Percentiles rank a stretch among this genome's conserved stretches.
Conservation (phyloP, 139 green algal species). For the Closterium sp. region DNA sequence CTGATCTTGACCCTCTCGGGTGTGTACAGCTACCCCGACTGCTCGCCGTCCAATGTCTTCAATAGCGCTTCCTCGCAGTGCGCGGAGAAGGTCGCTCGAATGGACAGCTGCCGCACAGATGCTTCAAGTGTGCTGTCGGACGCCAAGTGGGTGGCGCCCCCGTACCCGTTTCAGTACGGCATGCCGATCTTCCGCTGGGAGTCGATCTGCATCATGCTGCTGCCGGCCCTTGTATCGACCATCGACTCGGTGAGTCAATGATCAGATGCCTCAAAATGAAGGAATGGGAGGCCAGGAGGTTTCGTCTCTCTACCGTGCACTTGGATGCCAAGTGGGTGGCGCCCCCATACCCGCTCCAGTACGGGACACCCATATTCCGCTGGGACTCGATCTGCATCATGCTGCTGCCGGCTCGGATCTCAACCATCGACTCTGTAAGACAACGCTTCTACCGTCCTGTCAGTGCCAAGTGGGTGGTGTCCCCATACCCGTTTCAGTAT, state of each 20-base stretch:
- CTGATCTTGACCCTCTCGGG: conserved; percentile 9
- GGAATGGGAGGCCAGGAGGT: too few species aligned
- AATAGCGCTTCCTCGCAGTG: background rate
- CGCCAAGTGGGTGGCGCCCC: conserved; percentile 19
- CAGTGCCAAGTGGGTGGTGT: conserved; percentile 3
- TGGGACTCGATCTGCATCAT: conserved; percentile 12
- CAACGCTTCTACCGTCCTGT: background rate
- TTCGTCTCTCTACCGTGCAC: too few species aligned
- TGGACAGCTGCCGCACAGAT: conserved; percentile 5
- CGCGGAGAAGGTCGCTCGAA: background rate
- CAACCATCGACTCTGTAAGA: conserved; percentile 22
- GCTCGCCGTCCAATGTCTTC: background rate
- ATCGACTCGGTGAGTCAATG: conserved; percentile 7
- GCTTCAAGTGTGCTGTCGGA: background rate
- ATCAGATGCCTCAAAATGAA: too few species aligned
- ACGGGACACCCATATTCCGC: conserved; percentile 18
- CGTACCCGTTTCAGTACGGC: conserved; percentile 34
- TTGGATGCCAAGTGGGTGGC: conserved; percentile 5
- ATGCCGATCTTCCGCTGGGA: conserved; percentile 11
- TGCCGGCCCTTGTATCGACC: conserved; percentile 1
- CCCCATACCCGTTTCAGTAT: conserved; percentile 30
- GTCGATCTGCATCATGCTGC: conserved; percentile 16
- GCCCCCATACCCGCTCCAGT: conserved; percentile 32
- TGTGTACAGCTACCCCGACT: conserved; percentile 23
- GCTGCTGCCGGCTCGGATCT: conserved; percentile 10